phyloP scores from a whole-genome alignment of 2,329 filamentous ascomycete species.

The Pseudogymnoascus sp. region DNA sequence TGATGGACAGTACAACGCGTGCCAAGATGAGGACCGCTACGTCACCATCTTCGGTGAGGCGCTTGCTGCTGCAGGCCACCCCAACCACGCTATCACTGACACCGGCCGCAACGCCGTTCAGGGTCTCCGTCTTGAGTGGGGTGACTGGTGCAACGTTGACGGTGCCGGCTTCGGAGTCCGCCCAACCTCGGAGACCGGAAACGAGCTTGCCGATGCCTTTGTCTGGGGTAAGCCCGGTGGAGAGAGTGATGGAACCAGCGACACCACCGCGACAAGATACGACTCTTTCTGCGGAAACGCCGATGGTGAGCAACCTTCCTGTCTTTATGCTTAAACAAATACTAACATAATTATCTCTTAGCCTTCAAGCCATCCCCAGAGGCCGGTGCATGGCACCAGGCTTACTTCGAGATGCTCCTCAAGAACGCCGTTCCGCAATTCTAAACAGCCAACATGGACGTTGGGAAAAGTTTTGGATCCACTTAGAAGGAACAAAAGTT shows the following conservation, averaged over 20 bases:
- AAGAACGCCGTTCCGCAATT: slow-evolving; percentile 30
- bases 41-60: slow-evolving; percentile 34
- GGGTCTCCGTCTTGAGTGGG: slow-evolving; percentile 37
- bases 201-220: slow-evolving; percentile 27
- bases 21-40: slow-evolving; percentile 35
- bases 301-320: slow-evolving; percentile 49
- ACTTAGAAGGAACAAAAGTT: slow-evolving; percentile 8
- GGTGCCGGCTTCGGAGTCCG: slow-evolving; percentile 29
- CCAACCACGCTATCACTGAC: slow-evolving; percentile 40
- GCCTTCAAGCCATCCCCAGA: slow-evolving; percentile 35
- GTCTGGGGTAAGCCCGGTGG: slow-evolving; percentile 31
- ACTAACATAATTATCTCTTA: slow-evolving; percentile 8
- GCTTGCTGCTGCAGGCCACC: slow-evolving; percentile 23
- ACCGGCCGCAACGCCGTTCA: slow-evolving; percentile 42
- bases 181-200: slow-evolving; percentile 20
- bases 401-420: slow-evolving; percentile 37
- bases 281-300: slow-evolving; percentile 40
- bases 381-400: slow-evolving; percentile 37
- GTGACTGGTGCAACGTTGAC: slow-evolving; percentile 37
- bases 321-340: slow-evolving; percentile 21
- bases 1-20: slow-evolving; percentile 40
- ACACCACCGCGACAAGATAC: slow-evolving; percentile 35
- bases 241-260: slow-evolving; percentile 24
- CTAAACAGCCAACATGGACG: slow-evolving; percentile 11
- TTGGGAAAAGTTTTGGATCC: not conserved